A percentile compares a stretch with the other conserved stretches of the same genome.
Evolutionary conservation across 2,329 filamentous ascomycete genomes (phyloP).

Genomic region (Gnomoniopsis sp.): DNA sequence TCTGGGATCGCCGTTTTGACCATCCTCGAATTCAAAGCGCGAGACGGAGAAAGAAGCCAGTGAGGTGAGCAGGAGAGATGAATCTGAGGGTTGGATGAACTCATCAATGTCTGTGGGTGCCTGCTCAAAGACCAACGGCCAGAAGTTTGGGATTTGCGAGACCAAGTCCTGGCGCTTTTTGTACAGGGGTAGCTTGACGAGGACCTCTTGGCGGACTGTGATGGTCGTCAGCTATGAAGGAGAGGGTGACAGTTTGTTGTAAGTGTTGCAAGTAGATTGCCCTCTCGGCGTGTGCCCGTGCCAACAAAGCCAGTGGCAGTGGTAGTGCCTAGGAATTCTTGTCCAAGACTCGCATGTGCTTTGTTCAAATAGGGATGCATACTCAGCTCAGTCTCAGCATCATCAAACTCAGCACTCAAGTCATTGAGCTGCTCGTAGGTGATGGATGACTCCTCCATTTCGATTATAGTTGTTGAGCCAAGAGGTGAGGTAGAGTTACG

Average conservation of each 20-base stretch:
- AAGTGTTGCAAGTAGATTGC: neutral
- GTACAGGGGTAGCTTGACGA: slow-evolving; percentile 68
- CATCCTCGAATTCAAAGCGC: slow-evolving; percentile 72
- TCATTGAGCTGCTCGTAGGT: slow-evolving; percentile 75
- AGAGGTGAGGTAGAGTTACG: too few species aligned
- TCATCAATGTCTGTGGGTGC: slow-evolving; percentile 82
- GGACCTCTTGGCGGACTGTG: slow-evolving; percentile 69
- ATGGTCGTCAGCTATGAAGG: slow-evolving; percentile 11
- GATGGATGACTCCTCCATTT: slow-evolving; percentile 40
- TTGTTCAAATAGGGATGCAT: slow-evolving; percentile 34
- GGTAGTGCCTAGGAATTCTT: neutral
- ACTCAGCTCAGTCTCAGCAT: slow-evolving; percentile 81
- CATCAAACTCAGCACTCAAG: slow-evolving; percentile 80
- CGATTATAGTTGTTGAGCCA: neutral
- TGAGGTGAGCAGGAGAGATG: slow-evolving; percentile 64
- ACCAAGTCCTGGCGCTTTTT: slow-evolving; percentile 70
- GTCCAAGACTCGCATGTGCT: too few species aligned
- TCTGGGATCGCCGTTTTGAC: slow-evolving; percentile 69
- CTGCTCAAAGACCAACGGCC: slow-evolving; percentile 89
- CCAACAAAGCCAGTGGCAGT: neutral
- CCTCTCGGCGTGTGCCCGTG: neutral
- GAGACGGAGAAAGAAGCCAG: slow-evolving; percentile 69
- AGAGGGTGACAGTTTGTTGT: too few species aligned
- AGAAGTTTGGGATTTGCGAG: slow-evolving; percentile 79
- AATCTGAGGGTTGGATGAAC: slow-evolving; percentile 80